These are phyloP conservation scores for Pichia sp. DNA, from an alignment of 1,139 yeast species.

Conservation along the genomic window DNA sequence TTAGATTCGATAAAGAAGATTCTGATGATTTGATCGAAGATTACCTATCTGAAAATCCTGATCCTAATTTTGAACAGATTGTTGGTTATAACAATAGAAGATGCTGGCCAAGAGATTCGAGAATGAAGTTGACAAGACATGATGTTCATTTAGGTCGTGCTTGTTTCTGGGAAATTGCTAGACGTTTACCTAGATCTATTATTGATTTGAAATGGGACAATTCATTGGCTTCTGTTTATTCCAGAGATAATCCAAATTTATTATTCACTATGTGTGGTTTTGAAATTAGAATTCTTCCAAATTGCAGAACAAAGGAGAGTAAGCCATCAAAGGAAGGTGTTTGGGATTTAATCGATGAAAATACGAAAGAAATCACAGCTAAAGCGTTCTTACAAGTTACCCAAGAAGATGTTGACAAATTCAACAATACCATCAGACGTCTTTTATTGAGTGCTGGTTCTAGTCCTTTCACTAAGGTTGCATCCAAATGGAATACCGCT, in stretches of 20 bases:
- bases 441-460: slow-evolving; percentile 96
- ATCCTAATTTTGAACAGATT: slow-evolving; percentile 85
- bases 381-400: slow-evolving; percentile 86
- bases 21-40: slow-evolving; percentile 75
- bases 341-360: slow-evolving; percentile 80
- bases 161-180: slow-evolving; percentile 84
- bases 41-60: slow-evolving; percentile 81
- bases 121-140: slow-evolving; percentile 88
- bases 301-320: slow-evolving; percentile 47
- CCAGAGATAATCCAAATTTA: slow-evolving; percentile 85
- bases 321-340: slow-evolving; percentile 63
- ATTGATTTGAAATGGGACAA: slow-evolving; percentile 79
- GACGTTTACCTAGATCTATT: slow-evolving; percentile 74
- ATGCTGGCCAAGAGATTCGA: slow-evolving; percentile 93
- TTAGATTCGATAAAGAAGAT: slow-evolving; percentile 72
- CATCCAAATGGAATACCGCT: slow-evolving; percentile 96
- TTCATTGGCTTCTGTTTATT: slow-evolving; percentile 83
- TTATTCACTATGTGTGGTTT: slow-evolving; percentile 93
- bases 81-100: slow-evolving; percentile 84
- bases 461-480: slow-evolving; percentile 91
- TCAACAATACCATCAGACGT: slow-evolving; percentile 83
- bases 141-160: slow-evolving; percentile 95
- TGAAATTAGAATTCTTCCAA: slow-evolving; percentile 88
- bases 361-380: slow-evolving; percentile 84
- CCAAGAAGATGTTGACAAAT: slow-evolving; percentile 72